A percentile compares a stretch with the other conserved stretches of the same genome.
phyloP scores from a whole-genome alignment of 2,329 filamentous ascomycete genomes.

The Ascochyta pisi region DNA sequence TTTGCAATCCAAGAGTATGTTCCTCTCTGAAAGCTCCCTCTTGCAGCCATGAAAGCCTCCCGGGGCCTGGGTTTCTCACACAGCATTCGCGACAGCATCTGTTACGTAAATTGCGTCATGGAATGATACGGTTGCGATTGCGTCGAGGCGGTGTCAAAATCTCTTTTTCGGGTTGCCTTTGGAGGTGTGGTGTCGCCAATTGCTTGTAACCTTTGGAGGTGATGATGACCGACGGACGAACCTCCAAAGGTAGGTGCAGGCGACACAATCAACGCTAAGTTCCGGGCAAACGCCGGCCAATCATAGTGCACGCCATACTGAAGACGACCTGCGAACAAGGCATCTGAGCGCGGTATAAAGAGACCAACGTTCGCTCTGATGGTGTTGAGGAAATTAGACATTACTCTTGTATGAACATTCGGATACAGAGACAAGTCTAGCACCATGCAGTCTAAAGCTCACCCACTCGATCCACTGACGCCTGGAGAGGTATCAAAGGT shows the following conservation, averaged over 20 bases:
- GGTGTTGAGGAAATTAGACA: too few species aligned
- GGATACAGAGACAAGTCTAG: not conserved
- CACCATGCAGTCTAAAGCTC: not conserved
- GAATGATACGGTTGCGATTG: not conserved
- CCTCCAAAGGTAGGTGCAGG: conserved; percentile 10
- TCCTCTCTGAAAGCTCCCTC: too few species aligned
- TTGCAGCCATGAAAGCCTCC: too few species aligned
- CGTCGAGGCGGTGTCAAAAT: not conserved
- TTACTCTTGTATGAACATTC: too few species aligned
- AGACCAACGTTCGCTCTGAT: too few species aligned
- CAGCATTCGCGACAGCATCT: not conserved
- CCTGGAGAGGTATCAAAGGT: conserved; percentile 14
- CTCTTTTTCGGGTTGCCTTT: not conserved
- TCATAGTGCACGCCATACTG: not conserved
- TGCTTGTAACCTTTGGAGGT: conserved; percentile 8
- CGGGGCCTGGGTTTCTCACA: too few species aligned
- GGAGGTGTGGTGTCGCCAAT: too few species aligned
- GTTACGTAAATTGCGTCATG: not conserved
- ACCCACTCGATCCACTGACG: conserved; percentile 18
- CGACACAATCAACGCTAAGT: not conserved
- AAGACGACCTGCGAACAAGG: not conserved
- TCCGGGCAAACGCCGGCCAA: not conserved
- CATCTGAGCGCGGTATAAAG: too few species aligned
- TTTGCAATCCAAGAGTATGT: not conserved
- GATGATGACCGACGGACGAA: conserved; percentile 8